These are phyloP conservation scores for Asterophora parasitica DNA, from an alignment of 768 basidiomycete species.

Conservation along the genomic window DNA sequence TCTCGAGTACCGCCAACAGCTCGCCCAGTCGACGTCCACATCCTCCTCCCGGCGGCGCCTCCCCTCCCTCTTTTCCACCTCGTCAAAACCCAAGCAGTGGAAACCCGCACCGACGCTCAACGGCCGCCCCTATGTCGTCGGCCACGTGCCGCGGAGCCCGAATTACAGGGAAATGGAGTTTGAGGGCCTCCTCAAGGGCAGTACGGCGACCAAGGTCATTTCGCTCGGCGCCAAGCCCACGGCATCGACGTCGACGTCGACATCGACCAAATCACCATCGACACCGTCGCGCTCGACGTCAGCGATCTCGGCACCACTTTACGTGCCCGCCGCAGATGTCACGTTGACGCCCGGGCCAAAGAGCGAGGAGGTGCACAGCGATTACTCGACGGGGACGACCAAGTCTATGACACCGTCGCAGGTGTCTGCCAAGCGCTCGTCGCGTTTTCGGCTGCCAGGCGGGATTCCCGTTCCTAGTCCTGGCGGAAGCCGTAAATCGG, in stretches of 20 bases:
- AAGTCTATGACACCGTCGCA: constrained; percentile 23
- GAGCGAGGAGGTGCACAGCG: constrained; percentile 32
- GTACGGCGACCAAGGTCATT: constrained; percentile 41
- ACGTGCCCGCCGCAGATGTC: constrained; percentile 20
- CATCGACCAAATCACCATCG: neutral
- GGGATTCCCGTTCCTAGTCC: constrained; percentile 53
- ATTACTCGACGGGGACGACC: constrained; percentile 15
- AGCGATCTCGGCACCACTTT: constrained; percentile 17
- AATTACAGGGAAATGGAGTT: constrained; percentile 70
- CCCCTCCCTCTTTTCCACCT: constrained; percentile 62
- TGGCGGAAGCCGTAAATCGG: constrained; percentile 41
- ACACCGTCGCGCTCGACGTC: constrained; percentile 13
- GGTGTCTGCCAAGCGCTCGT: constrained; percentile 33
- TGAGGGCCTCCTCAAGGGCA: constrained; percentile 64
- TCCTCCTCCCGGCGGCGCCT: constrained; percentile 52
- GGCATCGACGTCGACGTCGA: constrained; percentile 14
- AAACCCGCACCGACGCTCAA: constrained; percentile 81
- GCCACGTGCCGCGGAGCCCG: constrained; percentile 48
- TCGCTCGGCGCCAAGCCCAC: constrained; percentile 27
- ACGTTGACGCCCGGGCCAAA: constrained; percentile 20
- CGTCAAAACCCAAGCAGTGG: constrained; percentile 56
- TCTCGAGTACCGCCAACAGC: constrained; percentile 74
- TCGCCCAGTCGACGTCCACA: constrained; percentile 39
- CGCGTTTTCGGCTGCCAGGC: constrained; percentile 56
- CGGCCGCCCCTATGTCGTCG: constrained; percentile 70